These are phyloP conservation scores for Cryoendolithus antarcticus DNA, from an alignment of 2,329 filamentous ascomycete species.

Conservation along the genomic window DNA sequence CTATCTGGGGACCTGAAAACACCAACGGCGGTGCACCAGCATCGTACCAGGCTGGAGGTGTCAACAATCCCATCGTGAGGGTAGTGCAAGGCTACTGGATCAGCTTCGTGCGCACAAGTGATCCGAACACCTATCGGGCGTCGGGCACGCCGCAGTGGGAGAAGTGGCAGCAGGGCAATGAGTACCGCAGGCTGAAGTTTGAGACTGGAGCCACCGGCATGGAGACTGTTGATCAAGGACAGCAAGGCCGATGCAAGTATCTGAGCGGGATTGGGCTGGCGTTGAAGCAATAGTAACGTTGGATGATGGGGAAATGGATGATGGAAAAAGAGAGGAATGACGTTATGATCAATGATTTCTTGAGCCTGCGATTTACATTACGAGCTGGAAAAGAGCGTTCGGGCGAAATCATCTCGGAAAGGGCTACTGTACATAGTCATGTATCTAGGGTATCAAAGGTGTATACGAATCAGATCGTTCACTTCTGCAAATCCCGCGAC, in stretches of 20 bases:
- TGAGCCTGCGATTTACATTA: too few species aligned
- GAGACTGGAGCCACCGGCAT: slow-evolving; percentile 28
- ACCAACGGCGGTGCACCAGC: slow-evolving; percentile 36
- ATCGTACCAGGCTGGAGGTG: slow-evolving; percentile 40
- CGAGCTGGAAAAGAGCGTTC: too few species aligned
- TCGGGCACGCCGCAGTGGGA: slow-evolving; percentile 39
- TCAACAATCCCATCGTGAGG: slow-evolving; percentile 46
- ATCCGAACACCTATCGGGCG: slow-evolving; percentile 49
- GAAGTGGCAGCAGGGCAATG: slow-evolving; percentile 15
- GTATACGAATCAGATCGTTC: too few species aligned
- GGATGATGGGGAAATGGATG: too few species aligned
- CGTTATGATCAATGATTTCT: too few species aligned
- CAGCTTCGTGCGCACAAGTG: slow-evolving; percentile 53
- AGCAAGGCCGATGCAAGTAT: slow-evolving; percentile 37
- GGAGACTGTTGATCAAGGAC: slow-evolving; percentile 25
- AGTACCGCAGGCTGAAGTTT: slow-evolving; percentile 24
- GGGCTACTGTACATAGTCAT: too few species aligned
- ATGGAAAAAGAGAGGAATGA: too few species aligned
- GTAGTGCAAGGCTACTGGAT: slow-evolving; percentile 61
- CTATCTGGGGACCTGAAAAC: slow-evolving; percentile 54
- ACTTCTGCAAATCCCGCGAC: too few species aligned
- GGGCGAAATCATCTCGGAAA: too few species aligned
- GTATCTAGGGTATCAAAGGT: too few species aligned
- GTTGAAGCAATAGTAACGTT: slow-evolving; percentile 31
- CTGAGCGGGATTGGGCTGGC: slow-evolving; percentile 36